Evolutionary conservation across 345 rosid genomes (phyloP).

Genomic region (Raphanus raphanistrum): DNA sequence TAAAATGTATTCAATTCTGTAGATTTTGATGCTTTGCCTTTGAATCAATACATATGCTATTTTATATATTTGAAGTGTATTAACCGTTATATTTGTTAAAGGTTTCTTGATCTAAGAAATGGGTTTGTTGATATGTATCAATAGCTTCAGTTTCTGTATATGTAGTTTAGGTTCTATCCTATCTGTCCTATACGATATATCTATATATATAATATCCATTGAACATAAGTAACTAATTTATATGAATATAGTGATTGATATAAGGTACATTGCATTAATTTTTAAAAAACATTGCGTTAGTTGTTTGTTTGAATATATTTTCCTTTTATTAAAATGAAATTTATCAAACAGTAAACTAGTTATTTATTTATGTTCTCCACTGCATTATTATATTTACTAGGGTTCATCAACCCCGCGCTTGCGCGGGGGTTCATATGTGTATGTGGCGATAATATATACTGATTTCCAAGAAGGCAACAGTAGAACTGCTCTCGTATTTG

Average conservation of each 20-base stretch:
- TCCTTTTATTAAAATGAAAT: neutral
- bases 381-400: neutral
- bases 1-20: constrained; percentile 38
- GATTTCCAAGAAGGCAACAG: no score
- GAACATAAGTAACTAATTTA: neutral
- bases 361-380: neutral
- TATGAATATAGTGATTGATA: neutral
- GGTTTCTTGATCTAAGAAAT: constrained; percentile 19
- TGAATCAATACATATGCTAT: constrained; percentile 2
- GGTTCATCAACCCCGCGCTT: no score
- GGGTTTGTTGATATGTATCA: neutral
- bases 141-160: neutral
- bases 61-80: constrained; percentile 13
- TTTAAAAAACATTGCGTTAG: neutral
- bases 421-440: no score
- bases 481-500: no score
- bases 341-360: neutral
- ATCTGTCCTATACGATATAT: neutral
- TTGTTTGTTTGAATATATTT: neutral
- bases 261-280: neutral
- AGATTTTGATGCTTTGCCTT: constrained; percentile 1
- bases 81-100: neutral
- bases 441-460: no score
- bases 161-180: neutral
- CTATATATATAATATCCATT: neutral